phyloP scores from a whole-genome alignment of 1,139 yeast species.

The Pneumocystis murina region DNA sequence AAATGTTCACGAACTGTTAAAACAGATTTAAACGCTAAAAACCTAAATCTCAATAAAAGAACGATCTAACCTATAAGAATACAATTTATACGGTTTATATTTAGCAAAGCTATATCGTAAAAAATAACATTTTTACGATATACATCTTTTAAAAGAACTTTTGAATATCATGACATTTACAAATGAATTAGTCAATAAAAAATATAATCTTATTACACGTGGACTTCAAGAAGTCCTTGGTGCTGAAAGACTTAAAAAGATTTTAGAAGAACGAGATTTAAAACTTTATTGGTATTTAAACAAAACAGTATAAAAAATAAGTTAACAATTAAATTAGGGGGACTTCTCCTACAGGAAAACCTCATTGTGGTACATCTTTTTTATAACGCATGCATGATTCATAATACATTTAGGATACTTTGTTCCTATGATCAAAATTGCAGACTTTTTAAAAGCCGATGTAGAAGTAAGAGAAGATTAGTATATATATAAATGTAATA shows the following conservation, averaged over 20 bases:
- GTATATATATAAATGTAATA: not conserved
- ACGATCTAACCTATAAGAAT: too few species aligned
- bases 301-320: constrained; percentile 28
- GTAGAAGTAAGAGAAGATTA: constrained; percentile 4
- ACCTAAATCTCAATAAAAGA: too few species aligned
- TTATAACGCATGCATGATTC: not conserved
- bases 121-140: not conserved
- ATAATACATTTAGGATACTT: constrained; percentile 41
- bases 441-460: constrained; percentile 89
- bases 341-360: constrained; percentile 89
- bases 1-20: too few species aligned
- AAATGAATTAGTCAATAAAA: constrained; percentile 23
- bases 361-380: constrained; percentile 53
- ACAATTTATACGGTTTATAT: too few species aligned
- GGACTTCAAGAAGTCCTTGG: constrained; percentile 85
- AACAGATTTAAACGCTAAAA: too few species aligned
- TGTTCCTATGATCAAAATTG: constrained; percentile 93
- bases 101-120: too few species aligned
- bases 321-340: constrained; percentile 11
- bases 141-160: not conserved
- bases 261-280: constrained; percentile 69
- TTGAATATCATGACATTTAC: not conserved
- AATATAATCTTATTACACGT: constrained; percentile 64
- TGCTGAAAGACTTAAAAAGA: constrained; percentile 71
- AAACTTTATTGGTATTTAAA: constrained; percentile 59